A percentile compares a stretch with the other conserved stretches of the same genome.
phyloP scores from a whole-genome alignment of 2,329 filamentous ascomycete genomes.

The Aspergillus hiratsukae region DNA sequence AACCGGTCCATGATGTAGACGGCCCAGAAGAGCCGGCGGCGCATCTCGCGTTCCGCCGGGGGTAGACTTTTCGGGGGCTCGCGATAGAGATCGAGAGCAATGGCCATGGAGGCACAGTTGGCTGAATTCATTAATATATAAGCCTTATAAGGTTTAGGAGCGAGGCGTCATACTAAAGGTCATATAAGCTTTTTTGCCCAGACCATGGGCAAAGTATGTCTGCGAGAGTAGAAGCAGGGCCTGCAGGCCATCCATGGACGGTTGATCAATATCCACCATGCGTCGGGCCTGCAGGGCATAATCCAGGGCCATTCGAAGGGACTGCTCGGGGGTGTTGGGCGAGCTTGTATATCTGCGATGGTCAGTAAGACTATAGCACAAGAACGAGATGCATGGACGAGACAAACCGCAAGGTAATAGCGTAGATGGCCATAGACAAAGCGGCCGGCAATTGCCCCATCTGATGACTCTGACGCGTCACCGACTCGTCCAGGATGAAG shows the following conservation, averaged over 20 bases:
- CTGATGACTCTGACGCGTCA: constrained; percentile 67
- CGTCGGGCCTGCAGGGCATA: constrained; percentile 65
- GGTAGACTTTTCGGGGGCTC: constrained; percentile 63
- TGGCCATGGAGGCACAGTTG: constrained; percentile 74
- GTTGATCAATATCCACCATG: constrained; percentile 74
- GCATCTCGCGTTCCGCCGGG: constrained; percentile 67
- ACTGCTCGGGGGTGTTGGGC: constrained; percentile 61
- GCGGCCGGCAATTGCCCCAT: constrained; percentile 57
- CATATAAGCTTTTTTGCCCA: constrained; percentile 85
- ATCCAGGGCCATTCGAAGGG: constrained; percentile 63
- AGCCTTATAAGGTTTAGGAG: too few relatives aligned
- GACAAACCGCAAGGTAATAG: constrained; percentile 58
- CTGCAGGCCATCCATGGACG: constrained; percentile 73
- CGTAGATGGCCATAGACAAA: constrained; percentile 51
- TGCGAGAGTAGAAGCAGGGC: constrained; percentile 69
- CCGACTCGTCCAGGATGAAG: constrained; percentile 73
- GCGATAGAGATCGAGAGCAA: constrained; percentile 74
- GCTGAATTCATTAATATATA: constrained; percentile 42
- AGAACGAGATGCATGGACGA: constrained; percentile 7
- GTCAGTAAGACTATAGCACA: constrained; percentile 13
- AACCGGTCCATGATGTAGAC: constrained; percentile 87
- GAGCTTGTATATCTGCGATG: constrained; percentile 64
- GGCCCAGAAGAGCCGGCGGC: constrained; percentile 80
- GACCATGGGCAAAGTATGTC: constrained; percentile 71
- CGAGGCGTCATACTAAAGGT: constrained; percentile 57